Conservation (phyloP, 75 land plant species). For the Pseudotsuga menziesii region DNA sequence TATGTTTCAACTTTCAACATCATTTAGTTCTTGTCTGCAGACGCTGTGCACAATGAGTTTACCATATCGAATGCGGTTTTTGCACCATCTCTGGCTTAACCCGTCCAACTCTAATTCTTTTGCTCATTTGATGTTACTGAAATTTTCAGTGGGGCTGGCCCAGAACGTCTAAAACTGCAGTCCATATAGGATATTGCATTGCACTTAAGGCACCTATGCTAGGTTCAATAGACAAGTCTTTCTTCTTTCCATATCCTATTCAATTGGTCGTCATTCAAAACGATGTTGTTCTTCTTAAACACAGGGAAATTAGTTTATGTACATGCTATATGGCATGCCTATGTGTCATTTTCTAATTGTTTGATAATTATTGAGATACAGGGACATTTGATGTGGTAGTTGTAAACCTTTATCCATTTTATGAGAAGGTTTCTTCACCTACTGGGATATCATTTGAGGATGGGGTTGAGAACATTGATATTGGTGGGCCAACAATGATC, state of each 20-base stretch:
- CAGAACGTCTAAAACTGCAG: neutral
- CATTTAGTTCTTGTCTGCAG: neutral
- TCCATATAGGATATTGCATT: neutral
- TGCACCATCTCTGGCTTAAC: neutral
- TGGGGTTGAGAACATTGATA: conserved; percentile 96
- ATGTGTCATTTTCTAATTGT: neutral
- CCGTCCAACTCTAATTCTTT: neutral
- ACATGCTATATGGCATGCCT: neutral
- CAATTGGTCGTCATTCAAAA: neutral
- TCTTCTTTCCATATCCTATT: neutral
- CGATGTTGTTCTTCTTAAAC: neutral
- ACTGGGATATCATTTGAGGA: conserved; percentile 64
- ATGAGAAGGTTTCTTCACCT: conserved; percentile 72
- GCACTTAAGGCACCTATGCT: neutral
- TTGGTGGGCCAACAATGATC: conserved; percentile 98
- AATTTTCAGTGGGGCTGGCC: neutral
- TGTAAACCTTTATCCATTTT: conserved; percentile 95
- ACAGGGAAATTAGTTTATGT: neutral
- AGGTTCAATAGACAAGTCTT: neutral
- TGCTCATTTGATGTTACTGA: neutral
- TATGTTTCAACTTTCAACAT: neutral
- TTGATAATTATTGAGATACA: conserved; percentile 16
- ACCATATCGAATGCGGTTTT: neutral
- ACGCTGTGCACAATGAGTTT: neutral
- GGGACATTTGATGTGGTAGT: conserved; percentile 97